Conservation (phyloP, 805 yeast genomes). For the Suhomyces sp. region DNA sequence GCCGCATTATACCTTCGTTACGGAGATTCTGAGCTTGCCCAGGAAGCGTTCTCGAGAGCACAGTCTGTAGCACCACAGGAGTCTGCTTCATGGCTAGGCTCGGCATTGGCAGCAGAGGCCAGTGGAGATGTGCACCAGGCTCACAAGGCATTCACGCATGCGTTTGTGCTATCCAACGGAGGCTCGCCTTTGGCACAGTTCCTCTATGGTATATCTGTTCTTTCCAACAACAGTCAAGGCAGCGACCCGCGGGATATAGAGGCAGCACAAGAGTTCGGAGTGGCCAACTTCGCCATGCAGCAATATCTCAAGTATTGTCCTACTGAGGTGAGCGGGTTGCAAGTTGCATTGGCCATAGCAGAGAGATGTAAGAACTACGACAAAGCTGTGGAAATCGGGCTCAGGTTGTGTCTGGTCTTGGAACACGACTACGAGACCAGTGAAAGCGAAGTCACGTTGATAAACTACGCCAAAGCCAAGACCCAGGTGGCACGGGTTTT, state of each 20-base stretch:
- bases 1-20: conserved; percentile 71
- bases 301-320: conserved; percentile 64
- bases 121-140: conserved; percentile 52
- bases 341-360: conserved; percentile 50
- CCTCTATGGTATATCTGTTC: conserved; percentile 62
- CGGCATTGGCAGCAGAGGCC: conserved; percentile 61
- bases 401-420: conserved; percentile 43
- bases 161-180: conserved; percentile 75
- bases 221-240: conserved; percentile 44
- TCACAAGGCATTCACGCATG: conserved; percentile 65
- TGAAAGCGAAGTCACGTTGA: conserved; percentile 47
- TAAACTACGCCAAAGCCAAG: conserved; percentile 56
- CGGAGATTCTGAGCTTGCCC: conserved; percentile 70
- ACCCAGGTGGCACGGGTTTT: conserved; percentile 70
- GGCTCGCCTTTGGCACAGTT: conserved; percentile 65
- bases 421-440: conserved; percentile 56
- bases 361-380: conserved; percentile 71
- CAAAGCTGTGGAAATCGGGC: conserved; percentile 49
- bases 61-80: conserved; percentile 80
- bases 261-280: conserved; percentile 60
- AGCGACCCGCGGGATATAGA: conserved; percentile 54
- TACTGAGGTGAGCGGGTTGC: conserved; percentile 53
- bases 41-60: conserved; percentile 66
- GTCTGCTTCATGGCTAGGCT: conserved; percentile 80
- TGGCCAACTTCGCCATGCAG: conserved; percentile 65